Evolutionary conservation across 805 yeast genomes (phyloP).

Genomic region (Kluyveromyces nonfermentans): DNA sequence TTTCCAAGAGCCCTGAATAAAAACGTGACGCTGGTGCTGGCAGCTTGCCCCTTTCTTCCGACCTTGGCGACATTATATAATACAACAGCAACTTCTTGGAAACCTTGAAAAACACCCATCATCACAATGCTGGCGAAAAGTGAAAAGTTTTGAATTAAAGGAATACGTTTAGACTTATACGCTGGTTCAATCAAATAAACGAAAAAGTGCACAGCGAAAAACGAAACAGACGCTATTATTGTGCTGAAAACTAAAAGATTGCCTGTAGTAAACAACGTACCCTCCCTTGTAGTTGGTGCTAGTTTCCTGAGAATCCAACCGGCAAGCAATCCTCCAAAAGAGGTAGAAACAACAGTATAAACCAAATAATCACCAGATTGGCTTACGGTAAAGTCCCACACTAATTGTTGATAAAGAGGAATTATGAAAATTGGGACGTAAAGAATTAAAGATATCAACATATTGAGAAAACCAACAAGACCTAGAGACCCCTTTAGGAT

Average conservation of each 20-base stretch:
- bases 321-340: conserved; percentile 33
- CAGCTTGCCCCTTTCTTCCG: conserved; percentile 34
- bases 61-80: conserved; percentile 35
- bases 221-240: conserved; percentile 13
- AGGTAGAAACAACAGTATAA: conserved; percentile 32
- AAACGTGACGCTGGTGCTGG: conserved; percentile 38
- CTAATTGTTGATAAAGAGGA: conserved; percentile 37
- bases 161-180: not conserved
- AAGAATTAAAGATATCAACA: conserved; percentile 31
- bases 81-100: conserved; percentile 32
- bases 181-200: conserved; percentile 10
- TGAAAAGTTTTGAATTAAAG: conserved; percentile 13
- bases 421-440: conserved; percentile 31
- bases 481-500: conserved; percentile 34
- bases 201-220: conserved; percentile 7
- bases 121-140: conserved; percentile 24
- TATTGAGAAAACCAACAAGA: conserved; percentile 29
- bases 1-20: conserved; percentile 36
- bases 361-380: conserved; percentile 34
- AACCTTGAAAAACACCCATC: conserved; percentile 34
- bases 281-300: conserved; percentile 12
- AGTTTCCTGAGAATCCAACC: conserved; percentile 28
- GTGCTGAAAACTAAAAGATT: conserved; percentile 10
- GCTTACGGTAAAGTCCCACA: conserved; percentile 32
- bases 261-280: conserved; percentile 18